Percentiles rank a stretch among this genome's conserved stretches.
Conservation (phyloP, 1,284 basidiomycete genomes). For the Stereum hirsutum region DNA sequence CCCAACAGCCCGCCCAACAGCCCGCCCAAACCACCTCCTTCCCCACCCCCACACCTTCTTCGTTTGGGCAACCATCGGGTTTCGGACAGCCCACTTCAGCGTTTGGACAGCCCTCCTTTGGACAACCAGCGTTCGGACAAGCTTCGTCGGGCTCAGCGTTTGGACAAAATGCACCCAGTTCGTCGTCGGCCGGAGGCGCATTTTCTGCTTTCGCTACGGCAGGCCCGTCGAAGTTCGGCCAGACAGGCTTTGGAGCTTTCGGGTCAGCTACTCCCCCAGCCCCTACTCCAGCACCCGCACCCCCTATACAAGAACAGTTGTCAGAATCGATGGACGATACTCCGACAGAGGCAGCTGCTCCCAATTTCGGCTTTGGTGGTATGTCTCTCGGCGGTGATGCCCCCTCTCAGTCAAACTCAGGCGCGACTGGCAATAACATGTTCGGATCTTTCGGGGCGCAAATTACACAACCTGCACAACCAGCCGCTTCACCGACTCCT, state of each 20-base stretch:
- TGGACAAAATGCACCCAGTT: neutral
- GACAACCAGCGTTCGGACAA: neutral
- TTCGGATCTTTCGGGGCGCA: neutral
- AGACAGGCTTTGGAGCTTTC: neutral
- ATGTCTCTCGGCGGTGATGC: constrained; percentile 12
- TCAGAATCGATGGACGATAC: constrained; percentile 1
- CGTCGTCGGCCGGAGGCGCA: neutral
- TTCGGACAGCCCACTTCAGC: constrained; percentile 16
- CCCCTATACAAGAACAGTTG: neutral
- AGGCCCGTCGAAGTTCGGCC: neutral
- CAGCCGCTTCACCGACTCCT: neutral
- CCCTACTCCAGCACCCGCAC: constrained; percentile 4
- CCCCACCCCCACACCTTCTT: constrained; percentile 7
- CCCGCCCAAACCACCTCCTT: constrained; percentile 6
- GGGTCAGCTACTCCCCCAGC: constrained; percentile 4
- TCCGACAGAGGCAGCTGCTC: neutral
- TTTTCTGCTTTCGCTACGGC: neutral
- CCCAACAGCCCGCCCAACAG: neutral
- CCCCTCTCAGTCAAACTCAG: constrained; percentile 15
- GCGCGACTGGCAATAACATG: constrained; percentile 30
- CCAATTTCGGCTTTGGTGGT: constrained; percentile 11
- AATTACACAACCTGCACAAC: neutral
- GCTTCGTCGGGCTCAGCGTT: neutral
- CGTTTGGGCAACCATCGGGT: constrained; percentile 13
- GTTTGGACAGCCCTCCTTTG: constrained; percentile 8